Evolutionary conservation across 2,329 filamentous ascomycete species (phyloP), one percentile per base, ranked within the genome.

Genomic region (Sporothrix pseudoabietina): DNA sequence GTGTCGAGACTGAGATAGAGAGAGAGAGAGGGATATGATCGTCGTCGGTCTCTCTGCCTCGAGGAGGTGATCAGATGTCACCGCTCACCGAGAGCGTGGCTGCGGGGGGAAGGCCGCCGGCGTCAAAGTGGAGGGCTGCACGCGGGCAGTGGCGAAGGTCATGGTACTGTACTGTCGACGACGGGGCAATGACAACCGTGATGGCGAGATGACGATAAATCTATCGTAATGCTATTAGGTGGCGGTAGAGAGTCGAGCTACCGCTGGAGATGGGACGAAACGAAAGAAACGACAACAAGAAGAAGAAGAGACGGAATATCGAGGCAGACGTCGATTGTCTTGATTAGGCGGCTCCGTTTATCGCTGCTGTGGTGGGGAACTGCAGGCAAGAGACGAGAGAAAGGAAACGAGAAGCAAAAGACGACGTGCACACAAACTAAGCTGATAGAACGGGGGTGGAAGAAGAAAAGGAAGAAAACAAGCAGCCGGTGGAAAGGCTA

Each of bases 91-190:
- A 39, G 71, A 71, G 35, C 57, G n/a, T 69, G 71, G 61, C 69
- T 35, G 71, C 73, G 65, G 71, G 52, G 69, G 55, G 39, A 59
- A 19, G 16, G 47, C 71, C 54, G 63, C 73, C 66, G 32, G 35
- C 52, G 54, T 59, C 52, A 54, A 71, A 52, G 41, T 72, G 54
- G 66, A 71, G 55, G 32, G 71, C 74, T 73, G 75, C 72, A 71
- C 68, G 16, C n/a, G 70, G 73, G 22, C 71, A 73, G 74, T 72
- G 69, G 59, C 61, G 74, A 63, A 49, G 73, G 16, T 75, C 76
- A 77, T 77, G 71, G 75, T 74, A 54, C 61, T 54, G 72, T 57
- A 52, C 5, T 7, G 54, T 49, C 54, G 39, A 61, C 57, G 63
- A 59, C 30, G 41, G 52, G 54, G 57, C 57, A 41, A 44, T 57